Conservation (phyloP, 495 filamentous ascomycete species). For the Neurospora sp. region DNA sequence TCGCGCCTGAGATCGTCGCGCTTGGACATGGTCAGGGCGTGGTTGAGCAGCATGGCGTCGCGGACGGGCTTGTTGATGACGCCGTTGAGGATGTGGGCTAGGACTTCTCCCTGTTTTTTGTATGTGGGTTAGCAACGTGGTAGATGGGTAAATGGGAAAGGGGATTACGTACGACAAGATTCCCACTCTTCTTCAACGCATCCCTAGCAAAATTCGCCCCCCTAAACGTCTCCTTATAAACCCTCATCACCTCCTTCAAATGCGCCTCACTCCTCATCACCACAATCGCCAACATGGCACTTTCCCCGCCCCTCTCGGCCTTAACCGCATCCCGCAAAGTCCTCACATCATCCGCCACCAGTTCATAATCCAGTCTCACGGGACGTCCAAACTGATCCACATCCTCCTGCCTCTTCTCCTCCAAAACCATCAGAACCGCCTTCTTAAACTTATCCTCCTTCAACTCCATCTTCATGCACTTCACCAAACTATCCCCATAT, state of each 20-base stretch:
- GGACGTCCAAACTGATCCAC: slow-evolving; percentile 36
- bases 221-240: slow-evolving; percentile 56
- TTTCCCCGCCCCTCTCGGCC: slow-evolving; percentile 75
- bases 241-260: slow-evolving; percentile 63
- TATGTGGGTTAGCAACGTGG: too few relatives aligned
- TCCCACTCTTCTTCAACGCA: slow-evolving; percentile 78
- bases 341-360: slow-evolving; percentile 61
- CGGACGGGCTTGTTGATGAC: slow-evolving; percentile 91
- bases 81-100: slow-evolving; percentile 94
- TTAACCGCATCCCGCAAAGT: slow-evolving; percentile 59
- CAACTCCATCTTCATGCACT: slow-evolving; percentile 83
- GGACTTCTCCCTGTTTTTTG: slow-evolving; percentile 74
- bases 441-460: slow-evolving; percentile 91
- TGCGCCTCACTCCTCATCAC: slow-evolving; percentile 69
- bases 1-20: slow-evolving; percentile 65
- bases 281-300: slow-evolving; percentile 79
- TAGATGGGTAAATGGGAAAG: too few relatives aligned
- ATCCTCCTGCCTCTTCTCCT: slow-evolving; percentile 76
- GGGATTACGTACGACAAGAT: slow-evolving; percentile 85
- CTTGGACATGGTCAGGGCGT: slow-evolving; percentile 59
- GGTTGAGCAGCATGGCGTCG: slow-evolving; percentile 87
- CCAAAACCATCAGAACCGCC: slow-evolving; percentile 75
- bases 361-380: slow-evolving; percentile 32
- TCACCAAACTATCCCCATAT: slow-evolving; percentile 69
- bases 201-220: slow-evolving; percentile 73